Conservation (phyloP, 2,329 filamentous ascomycete genomes). For the Fusarium pseudocircinatum region DNA sequence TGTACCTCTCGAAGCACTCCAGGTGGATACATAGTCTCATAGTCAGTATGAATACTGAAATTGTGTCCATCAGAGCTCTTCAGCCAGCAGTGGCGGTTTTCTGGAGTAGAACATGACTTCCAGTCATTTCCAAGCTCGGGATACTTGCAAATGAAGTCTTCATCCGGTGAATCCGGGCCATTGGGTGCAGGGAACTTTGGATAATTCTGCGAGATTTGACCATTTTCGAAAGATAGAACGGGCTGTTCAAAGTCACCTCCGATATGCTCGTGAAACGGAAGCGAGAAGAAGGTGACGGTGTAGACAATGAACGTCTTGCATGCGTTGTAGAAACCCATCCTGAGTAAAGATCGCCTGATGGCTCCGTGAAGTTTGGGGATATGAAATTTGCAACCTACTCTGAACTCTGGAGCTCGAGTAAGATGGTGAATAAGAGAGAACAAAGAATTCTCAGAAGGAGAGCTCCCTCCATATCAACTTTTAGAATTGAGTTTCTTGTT, state of each 20-base stretch:
- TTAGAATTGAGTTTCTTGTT: neutral
- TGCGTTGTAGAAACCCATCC: neutral
- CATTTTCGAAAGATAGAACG: neutral
- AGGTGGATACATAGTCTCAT: neutral
- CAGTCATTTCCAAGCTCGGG: conserved; percentile 2
- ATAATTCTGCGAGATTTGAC: neutral
- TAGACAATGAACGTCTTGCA: neutral
- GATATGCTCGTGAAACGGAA: neutral
- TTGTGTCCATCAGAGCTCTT: neutral
- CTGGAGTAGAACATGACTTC: neutral
- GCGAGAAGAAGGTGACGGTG: neutral
- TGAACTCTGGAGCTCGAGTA: neutral
- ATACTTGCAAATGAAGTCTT: neutral
- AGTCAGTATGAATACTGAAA: conserved; percentile 1
- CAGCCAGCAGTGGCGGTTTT: conserved; percentile 1
- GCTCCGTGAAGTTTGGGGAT: neutral
- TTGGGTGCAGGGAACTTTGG: conserved; percentile 4
- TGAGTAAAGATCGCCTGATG: neutral
- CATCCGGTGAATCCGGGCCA: neutral
- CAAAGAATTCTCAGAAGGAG: neutral
- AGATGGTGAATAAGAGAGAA: neutral
- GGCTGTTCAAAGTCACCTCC: neutral
- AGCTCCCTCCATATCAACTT: neutral
- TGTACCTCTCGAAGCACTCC: conserved; percentile 6
- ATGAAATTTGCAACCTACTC: neutral